phyloP scores from a whole-genome alignment of 306 rosid species.

The Sicyos baderoa region DNA sequence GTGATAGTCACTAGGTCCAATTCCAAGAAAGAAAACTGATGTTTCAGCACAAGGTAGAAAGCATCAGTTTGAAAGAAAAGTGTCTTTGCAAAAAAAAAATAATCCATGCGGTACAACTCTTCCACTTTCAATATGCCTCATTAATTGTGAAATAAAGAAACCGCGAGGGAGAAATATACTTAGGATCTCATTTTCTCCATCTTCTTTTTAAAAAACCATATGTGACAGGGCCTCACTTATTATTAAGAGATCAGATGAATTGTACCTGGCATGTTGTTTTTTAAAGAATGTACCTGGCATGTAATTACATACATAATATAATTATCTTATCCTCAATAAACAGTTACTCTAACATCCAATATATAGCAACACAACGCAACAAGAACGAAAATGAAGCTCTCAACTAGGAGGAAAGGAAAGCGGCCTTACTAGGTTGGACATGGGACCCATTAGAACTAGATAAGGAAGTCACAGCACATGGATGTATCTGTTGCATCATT shows the following conservation, averaged over 20 bases:
- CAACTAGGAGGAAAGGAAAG: slow-evolving; percentile 16
- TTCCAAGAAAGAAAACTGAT: not conserved
- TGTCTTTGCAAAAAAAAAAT: not conserved
- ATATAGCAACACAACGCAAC: not conserved
- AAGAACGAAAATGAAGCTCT: not conserved
- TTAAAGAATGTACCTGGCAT: not conserved
- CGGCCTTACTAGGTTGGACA: slow-evolving; percentile 42
- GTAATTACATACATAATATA: not conserved
- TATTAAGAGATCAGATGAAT: not conserved
- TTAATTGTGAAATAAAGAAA: not conserved
- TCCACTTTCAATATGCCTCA: not conserved
- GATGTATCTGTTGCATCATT: slow-evolving; percentile 51
- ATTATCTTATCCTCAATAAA: not conserved
- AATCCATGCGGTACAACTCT: not conserved
- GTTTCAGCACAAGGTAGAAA: not conserved
- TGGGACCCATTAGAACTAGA: slow-evolving; percentile 68
- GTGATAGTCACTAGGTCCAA: not conserved
- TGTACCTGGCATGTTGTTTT: not conserved
- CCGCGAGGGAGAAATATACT: not conserved
- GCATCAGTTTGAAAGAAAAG: not conserved
- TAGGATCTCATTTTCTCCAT: not conserved
- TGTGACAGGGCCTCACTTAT: not conserved
- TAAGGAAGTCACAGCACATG: slow-evolving; percentile 43
- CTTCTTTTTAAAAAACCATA: not conserved
- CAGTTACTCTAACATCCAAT: not conserved